Evolutionary conservation across 352 stramenopile species (phyloP).

Genomic region (Pythium aristosporum): DNA sequence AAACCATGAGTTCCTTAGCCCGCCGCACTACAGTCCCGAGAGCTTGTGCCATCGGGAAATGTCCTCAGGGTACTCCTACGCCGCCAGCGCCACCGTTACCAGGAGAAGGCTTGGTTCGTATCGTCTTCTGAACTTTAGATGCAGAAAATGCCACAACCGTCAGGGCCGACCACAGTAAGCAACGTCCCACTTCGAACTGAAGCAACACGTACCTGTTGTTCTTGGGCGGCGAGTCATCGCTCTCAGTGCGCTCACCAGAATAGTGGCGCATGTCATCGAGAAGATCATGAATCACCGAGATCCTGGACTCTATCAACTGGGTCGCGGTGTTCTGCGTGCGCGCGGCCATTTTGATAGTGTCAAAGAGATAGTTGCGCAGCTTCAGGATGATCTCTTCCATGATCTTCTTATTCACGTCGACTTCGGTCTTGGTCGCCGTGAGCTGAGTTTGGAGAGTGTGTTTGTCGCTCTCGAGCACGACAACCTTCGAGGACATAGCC

Average conservation of each 20-base stretch:
- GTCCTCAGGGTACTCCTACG: constrained; percentile 87
- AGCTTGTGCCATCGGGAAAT: constrained; percentile 84
- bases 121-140: constrained; percentile 16
- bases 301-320: constrained; percentile 49
- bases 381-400: constrained; percentile 18
- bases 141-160: constrained; percentile 5
- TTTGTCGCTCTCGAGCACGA: constrained; percentile 20
- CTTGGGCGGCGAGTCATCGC: constrained; percentile 52
- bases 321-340: constrained; percentile 30
- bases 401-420: constrained; percentile 24
- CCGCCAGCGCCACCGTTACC: constrained; percentile 87
- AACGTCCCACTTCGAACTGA: neutral
- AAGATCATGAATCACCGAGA: constrained; percentile 56
- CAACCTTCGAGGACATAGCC: constrained; percentile 2
- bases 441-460: constrained; percentile 11
- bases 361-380: constrained; percentile 4
- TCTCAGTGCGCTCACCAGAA: constrained; percentile 48
- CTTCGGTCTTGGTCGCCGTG: constrained; percentile 16
- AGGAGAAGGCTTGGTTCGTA: constrained; percentile 74
- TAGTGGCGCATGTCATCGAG: constrained; percentile 55
- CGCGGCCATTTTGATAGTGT: constrained; percentile 37
- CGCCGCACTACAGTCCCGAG: no score
- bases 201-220: constrained; percentile 48
- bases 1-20: no score
- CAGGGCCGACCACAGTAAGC: neutral